A percentile compares a stretch with the other conserved stretches of the same genome.
Evolutionary conservation across 2,329 filamentous ascomycete genomes (phyloP).

Genomic region (Aspergillus alliaceus): DNA sequence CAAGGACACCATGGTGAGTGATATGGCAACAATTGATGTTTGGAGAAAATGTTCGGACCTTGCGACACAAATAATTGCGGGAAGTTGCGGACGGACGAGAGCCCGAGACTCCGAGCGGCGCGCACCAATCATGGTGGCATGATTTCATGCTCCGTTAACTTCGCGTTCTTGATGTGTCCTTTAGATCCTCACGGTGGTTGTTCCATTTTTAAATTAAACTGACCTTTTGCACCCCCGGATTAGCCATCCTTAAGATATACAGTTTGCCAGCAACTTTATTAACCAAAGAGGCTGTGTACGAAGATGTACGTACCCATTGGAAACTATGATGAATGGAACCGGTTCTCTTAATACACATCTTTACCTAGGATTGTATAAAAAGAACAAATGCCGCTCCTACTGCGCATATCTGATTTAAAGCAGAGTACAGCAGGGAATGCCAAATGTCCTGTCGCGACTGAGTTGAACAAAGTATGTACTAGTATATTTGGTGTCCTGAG

Average conservation of each 20-base stretch:
- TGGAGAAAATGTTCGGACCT: background rate
- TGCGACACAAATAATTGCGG: conserved; percentile 2
- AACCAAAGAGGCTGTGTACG: background rate
- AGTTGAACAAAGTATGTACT: too few relatives aligned
- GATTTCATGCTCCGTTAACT: conserved; percentile 13
- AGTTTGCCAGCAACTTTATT: background rate
- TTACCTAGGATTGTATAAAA: too few relatives aligned
- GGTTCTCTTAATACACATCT: too few relatives aligned
- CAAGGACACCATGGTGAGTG: conserved; percentile 34
- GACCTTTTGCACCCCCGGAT: background rate
- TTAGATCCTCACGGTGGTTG: too few relatives aligned
- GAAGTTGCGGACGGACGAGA: conserved; percentile 12
- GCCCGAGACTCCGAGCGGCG: conserved; percentile 9
- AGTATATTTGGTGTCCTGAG: background rate
- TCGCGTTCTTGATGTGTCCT: too few relatives aligned
- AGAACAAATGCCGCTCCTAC: too few relatives aligned
- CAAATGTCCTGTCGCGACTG: too few relatives aligned
- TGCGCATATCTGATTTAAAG: too few relatives aligned
- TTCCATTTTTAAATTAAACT: too few relatives aligned
- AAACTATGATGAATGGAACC: background rate
- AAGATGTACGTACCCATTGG: background rate
- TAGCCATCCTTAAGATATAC: background rate
- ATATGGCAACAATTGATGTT: conserved; percentile 2
- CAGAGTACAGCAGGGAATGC: too few relatives aligned
- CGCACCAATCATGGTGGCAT: conserved; percentile 19